Evolutionary conservation across 2,329 filamentous ascomycete genomes (phyloP).

Genomic region (Aureobasidium melanogenum): DNA sequence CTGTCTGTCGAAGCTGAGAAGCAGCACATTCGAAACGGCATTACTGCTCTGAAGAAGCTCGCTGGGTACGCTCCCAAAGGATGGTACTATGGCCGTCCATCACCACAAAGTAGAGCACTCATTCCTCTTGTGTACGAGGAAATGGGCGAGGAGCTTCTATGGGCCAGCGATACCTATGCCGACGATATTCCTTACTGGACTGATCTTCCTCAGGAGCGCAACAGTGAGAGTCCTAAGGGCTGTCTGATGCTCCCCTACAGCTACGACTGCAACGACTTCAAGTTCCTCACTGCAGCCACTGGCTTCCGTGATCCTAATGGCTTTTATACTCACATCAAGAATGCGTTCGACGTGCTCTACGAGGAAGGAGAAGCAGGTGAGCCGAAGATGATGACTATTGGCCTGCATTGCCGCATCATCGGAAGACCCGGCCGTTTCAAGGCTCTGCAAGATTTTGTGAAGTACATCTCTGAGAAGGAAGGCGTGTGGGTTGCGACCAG

Average conservation of each 20-base stretch:
- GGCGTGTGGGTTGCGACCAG: slow-evolving; percentile 47
- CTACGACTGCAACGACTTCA: slow-evolving; percentile 48
- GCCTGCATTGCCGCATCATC: slow-evolving; percentile 44
- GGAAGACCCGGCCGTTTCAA: slow-evolving; percentile 44
- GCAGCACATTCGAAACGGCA: slow-evolving; percentile 37
- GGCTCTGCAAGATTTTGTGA: slow-evolving; percentile 44
- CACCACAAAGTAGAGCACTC: slow-evolving; percentile 37
- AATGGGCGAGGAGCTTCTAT: slow-evolving; percentile 43
- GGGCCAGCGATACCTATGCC: slow-evolving; percentile 43
- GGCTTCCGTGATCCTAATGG: slow-evolving; percentile 39
- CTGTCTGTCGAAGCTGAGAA: slow-evolving; percentile 39
- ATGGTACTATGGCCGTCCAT: slow-evolving; percentile 42
- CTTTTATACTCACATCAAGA: slow-evolving; percentile 41
- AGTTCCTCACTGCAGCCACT: slow-evolving; percentile 31
- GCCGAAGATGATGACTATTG: slow-evolving; percentile 52
- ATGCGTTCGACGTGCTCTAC: slow-evolving; percentile 46
- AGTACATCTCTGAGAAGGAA: slow-evolving; percentile 45
- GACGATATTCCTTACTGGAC: slow-evolving; percentile 50
- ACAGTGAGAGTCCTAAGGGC: slow-evolving; percentile 34
- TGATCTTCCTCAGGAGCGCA: slow-evolving; percentile 42
- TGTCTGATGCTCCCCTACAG: slow-evolving; percentile 46
- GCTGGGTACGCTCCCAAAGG: slow-evolving; percentile 40
- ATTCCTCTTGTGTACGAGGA: slow-evolving; percentile 44
- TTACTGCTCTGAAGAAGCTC: slow-evolving; percentile 32
- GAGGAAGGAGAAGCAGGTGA: slow-evolving; percentile 40